Base-by-base conservation (phyloP, 2,329 filamentous ascomycete species). In the Pseudopithomyces maydicus region DNA sequence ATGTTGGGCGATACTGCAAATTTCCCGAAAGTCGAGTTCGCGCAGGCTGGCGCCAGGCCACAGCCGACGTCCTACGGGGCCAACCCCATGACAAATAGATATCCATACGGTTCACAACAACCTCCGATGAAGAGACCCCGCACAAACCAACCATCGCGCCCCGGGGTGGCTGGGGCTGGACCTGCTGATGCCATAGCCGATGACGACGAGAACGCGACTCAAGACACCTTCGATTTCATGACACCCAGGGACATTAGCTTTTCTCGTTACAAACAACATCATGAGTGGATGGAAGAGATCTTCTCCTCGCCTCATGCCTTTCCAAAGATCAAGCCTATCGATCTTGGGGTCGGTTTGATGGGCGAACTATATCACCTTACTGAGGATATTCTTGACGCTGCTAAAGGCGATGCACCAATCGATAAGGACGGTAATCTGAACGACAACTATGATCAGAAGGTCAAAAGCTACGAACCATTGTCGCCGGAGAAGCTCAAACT, bases 261-360 rank as follows among this genome's bases (percentile, higher is more conserved):
- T 58, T 86, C 88, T 62, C 86, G 95, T 54, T 99, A 97, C 75
- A 89, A 89, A 73, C 92, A 97, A 72, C 96, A 99, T 68, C 94
- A 99, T 69, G 92, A 97, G 74, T 98, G 94, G 95, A 97, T 99
- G 91, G 95, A 98, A 71, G 94, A 99, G 77, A 88, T 99, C 26
- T 85, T 98, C 52, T 91, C 90, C 0, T 98, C 94, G 1, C 92
- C 93, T 0, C 97, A 97, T 72, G 84, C 90, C 22, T 90, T 94
- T 59, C 85, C 85, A 48, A 91, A 96, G 72, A 96, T 99, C 56
- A 86, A 89, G 8, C 92, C 94, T 0, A 87, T 92, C 2, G 93
- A 97, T 72, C 85, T 98, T 33, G 92, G 92, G 0, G 81, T 98
- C 10, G 95, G 95, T 3, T 84, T 82, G 11, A 80, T 81, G 77